These are phyloP conservation scores for Calcarisporium arbuscula DNA, from an alignment of 2,329 filamentous ascomycete species.

Conservation along the genomic window DNA sequence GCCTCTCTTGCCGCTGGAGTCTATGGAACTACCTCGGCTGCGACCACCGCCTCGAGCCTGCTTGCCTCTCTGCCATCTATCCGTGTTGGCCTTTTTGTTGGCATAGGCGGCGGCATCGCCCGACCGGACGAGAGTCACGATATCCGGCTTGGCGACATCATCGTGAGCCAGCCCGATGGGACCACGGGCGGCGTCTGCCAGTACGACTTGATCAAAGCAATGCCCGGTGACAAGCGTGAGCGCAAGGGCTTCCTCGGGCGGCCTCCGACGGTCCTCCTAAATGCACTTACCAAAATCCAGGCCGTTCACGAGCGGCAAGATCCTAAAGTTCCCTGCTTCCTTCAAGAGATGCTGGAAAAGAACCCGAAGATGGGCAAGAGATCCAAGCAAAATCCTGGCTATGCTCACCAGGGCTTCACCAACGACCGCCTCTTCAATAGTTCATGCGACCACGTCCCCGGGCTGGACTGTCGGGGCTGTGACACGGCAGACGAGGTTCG, in stretches of 20 bases:
- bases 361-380: slow-evolving; percentile 6
- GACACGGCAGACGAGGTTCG: background rate
- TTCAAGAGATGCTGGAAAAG: slow-evolving; percentile 6
- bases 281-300: slow-evolving; percentile 3
- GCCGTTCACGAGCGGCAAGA: slow-evolving; percentile 4
- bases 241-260: slow-evolving; percentile 1
- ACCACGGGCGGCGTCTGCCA: slow-evolving; percentile 9
- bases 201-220: slow-evolving; percentile 12
- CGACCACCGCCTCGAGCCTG: slow-evolving; percentile 8
- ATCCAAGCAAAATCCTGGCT: slow-evolving; percentile 3
- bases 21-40: slow-evolving; percentile 6
- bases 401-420: slow-evolving; percentile 1
- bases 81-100: slow-evolving; percentile 10
- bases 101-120: slow-evolving; percentile 10
- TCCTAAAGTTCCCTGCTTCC: slow-evolving; percentile 6
- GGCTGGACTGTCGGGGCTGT: slow-evolving; percentile 7
- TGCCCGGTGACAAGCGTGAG: slow-evolving; percentile 3
- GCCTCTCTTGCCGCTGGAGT: slow-evolving; percentile 9
- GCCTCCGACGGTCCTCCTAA: slow-evolving; percentile 6
- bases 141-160: slow-evolving; percentile 14
- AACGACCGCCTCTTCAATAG: slow-evolving; percentile 9
- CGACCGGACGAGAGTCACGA: slow-evolving; percentile 7
- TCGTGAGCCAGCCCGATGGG: slow-evolving; percentile 9
- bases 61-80: slow-evolving; percentile 10
- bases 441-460: slow-evolving; percentile 4